A percentile compares a stretch with the other conserved stretches of the same genome.
Evolutionary conservation across 2,329 filamentous ascomycete genomes (phyloP).

Genomic region (Epichloe brachyelytri): DNA sequence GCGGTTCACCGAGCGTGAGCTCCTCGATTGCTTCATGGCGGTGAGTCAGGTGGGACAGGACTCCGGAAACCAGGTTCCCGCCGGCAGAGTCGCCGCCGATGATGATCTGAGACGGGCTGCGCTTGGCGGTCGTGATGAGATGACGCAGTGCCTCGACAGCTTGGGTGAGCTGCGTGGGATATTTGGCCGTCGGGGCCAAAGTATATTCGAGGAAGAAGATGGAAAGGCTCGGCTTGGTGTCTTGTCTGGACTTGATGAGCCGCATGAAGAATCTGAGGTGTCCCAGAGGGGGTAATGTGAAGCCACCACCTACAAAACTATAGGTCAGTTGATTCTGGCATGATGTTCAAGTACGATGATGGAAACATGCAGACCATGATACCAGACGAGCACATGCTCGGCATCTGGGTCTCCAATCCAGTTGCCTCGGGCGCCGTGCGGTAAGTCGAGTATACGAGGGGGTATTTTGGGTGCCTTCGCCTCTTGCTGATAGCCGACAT

Average conservation of each 20-base stretch:
- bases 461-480: slow-evolving; percentile 1
- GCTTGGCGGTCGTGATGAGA: slow-evolving; percentile 4
- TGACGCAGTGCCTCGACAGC: slow-evolving; percentile 10
- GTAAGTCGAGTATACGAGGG: slow-evolving; percentile 7
- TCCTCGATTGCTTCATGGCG: slow-evolving; percentile 7
- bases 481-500: slow-evolving; percentile 7
- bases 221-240: slow-evolving; percentile 6
- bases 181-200: slow-evolving; percentile 8
- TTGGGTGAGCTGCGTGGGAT: slow-evolving; percentile 11
- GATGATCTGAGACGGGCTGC: slow-evolving; percentile 6
- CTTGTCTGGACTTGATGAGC: slow-evolving; percentile 6
- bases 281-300: slow-evolving; percentile 8
- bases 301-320: slow-evolving; percentile 10
- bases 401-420: slow-evolving; percentile 11
- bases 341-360: neutral
- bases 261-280: slow-evolving; percentile 9
- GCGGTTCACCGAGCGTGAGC: slow-evolving; percentile 6
- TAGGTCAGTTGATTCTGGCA: neutral
- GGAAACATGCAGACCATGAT: slow-evolving; percentile 7
- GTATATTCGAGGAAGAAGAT: slow-evolving; percentile 10
- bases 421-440: slow-evolving; percentile 9
- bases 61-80: slow-evolving; percentile 9
- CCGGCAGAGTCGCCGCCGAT: slow-evolving; percentile 12
- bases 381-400: slow-evolving; percentile 11
- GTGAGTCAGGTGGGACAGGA: slow-evolving; percentile 11